Evolutionary conservation across 768 basidiomycete genomes (phyloP).

Genomic region (Kwoniella bestiolae): DNA sequence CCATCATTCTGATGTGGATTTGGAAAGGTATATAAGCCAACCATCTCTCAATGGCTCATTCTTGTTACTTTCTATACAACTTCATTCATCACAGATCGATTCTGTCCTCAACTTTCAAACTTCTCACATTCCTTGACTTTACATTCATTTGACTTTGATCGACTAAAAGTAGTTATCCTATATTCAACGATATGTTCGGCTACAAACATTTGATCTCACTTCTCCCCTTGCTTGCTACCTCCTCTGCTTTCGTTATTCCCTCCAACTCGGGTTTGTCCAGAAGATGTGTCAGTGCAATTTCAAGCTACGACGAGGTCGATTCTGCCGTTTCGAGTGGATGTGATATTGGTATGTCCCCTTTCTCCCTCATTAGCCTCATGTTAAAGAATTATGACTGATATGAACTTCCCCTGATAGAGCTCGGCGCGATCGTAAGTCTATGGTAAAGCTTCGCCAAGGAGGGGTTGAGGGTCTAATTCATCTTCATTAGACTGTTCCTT

Average conservation of each 20-base stretch:
- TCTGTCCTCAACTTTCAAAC: background rate
- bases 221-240: constrained; percentile 1
- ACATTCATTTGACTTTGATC: constrained; percentile 1
- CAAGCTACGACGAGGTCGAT: constrained; percentile 5
- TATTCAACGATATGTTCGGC: background rate
- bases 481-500: constrained; percentile 3
- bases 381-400: background rate
- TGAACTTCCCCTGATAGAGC: background rate
- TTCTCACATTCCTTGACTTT: background rate
- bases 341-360: constrained; percentile 7
- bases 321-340: constrained; percentile 7
- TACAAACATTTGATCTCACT: background rate
- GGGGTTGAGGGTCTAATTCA: no score
- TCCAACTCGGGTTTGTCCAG: background rate
- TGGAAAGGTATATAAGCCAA: background rate
- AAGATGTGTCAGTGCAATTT: constrained; percentile 4
- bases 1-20: no score
- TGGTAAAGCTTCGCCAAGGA: background rate
- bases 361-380: background rate
- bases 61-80: background rate
- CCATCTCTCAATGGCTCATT: no score
- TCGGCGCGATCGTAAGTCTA: constrained; percentile 7
- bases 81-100: background rate
- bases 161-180: background rate
- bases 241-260: background rate